Conservation (phyloP, 2,329 filamentous ascomycete species). For the Trichoderma koningii region DNA sequence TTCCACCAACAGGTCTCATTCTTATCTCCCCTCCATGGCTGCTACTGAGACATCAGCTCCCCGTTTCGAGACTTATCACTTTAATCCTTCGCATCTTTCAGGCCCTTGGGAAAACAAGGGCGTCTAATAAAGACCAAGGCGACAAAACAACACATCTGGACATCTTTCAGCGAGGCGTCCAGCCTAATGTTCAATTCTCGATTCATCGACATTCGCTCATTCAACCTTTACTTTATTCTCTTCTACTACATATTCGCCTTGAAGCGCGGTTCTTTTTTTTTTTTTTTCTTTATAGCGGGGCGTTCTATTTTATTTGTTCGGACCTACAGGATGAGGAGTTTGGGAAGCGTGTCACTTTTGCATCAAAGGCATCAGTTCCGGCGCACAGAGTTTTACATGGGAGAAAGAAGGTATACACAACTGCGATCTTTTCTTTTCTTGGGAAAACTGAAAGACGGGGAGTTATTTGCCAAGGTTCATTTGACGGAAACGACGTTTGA, state of each 20-base stretch:
- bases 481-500: constrained; percentile 28
- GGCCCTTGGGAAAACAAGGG: neutral
- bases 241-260: constrained; percentile 12
- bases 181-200: constrained; percentile 27
- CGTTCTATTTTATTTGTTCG: constrained; percentile 22
- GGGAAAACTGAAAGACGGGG: constrained; percentile 24
- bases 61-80: too few relatives aligned
- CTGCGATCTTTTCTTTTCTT: constrained; percentile 7
- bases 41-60: constrained; percentile 41
- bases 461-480: constrained; percentile 20
- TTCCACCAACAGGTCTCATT: constrained; percentile 58
- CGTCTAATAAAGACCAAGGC: constrained; percentile 3
- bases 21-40: constrained; percentile 55
- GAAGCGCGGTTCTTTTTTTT: constrained; percentile 9
- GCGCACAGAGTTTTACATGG: constrained; percentile 23
- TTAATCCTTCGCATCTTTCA: too few relatives aligned
- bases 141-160: constrained; percentile 2
- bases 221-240: neutral
- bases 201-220: constrained; percentile 21
- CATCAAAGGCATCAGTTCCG: constrained; percentile 24
- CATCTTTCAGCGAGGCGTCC: neutral
- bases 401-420: constrained; percentile 14
- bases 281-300: constrained; percentile 30
- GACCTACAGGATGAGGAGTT: constrained; percentile 21
- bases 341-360: constrained; percentile 24